A percentile compares a stretch with the other conserved stretches of the same genome.
Evolutionary conservation across 2,329 filamentous ascomycete genomes (phyloP).

Genomic region (Graphilbum fragrans): DNA sequence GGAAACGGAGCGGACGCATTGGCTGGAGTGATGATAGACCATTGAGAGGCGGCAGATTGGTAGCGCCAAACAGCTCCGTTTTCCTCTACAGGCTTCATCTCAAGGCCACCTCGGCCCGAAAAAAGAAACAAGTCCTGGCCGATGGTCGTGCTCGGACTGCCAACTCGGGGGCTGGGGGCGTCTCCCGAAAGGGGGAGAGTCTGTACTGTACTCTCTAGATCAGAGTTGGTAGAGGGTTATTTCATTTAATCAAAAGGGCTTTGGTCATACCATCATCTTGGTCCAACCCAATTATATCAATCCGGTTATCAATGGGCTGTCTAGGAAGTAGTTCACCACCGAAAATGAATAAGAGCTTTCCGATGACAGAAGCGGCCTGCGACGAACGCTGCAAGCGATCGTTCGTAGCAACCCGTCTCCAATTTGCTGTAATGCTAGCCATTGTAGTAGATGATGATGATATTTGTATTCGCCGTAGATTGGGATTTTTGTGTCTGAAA

Average conservation of each 20-base stretch:
- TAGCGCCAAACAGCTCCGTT: constrained; percentile 45
- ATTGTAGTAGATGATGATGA: no score
- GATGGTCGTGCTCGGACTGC: constrained; percentile 34
- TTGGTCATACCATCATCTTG: neutral
- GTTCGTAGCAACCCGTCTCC: constrained; percentile 10
- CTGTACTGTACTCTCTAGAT: neutral
- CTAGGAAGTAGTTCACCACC: constrained; percentile 38
- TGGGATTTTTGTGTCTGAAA: no score
- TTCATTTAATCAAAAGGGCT: neutral
- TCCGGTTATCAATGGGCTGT: constrained; percentile 35
- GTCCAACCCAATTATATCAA: constrained; percentile 26
- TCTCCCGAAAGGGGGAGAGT: constrained; percentile 11
- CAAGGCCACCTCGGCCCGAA: constrained; percentile 47
- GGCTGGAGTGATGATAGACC: constrained; percentile 32
- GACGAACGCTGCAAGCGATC: constrained; percentile 34
- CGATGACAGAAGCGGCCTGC: constrained; percentile 29
- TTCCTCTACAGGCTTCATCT: constrained; percentile 49
- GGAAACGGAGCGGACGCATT: constrained; percentile 25
- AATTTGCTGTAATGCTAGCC: no score
- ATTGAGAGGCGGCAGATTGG: constrained; percentile 23
- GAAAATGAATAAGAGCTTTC: constrained; percentile 29
- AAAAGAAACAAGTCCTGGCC: constrained; percentile 43
- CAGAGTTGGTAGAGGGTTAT: no score
- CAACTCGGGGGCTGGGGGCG: constrained; percentile 42
- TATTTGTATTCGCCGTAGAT: no score